phyloP scores from a whole-genome alignment of 2,329 filamentous ascomycete species.

The Pezicula neosporulosa region DNA sequence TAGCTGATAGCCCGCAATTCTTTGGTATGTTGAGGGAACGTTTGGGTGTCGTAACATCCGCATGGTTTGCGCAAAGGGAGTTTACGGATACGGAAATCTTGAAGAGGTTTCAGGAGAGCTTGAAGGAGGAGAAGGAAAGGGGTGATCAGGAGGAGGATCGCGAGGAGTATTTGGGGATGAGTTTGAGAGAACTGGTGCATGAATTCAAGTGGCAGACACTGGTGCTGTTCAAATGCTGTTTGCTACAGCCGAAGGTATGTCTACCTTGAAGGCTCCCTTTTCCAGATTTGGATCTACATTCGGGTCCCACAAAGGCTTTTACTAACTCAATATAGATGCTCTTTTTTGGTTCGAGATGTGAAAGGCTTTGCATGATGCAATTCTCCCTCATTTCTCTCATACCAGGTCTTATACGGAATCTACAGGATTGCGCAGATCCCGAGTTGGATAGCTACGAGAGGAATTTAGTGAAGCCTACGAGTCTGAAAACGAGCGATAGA shows the following conservation, averaged over 20 bases:
- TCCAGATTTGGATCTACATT: neutral
- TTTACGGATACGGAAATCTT: constrained; percentile 92
- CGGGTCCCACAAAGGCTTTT: neutral
- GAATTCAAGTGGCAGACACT: constrained; percentile 95
- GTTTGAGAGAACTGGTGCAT: constrained; percentile 84
- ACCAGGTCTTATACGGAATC: constrained; percentile 82
- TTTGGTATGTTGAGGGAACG: constrained; percentile 91
- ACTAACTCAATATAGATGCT: constrained; percentile 66
- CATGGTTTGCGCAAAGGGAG: constrained; percentile 94
- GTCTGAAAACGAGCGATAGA: constrained; percentile 86
- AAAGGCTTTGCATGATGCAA: constrained; percentile 95
- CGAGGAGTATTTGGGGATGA: constrained; percentile 86
- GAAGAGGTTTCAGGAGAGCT: constrained; percentile 83
- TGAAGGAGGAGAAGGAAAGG: constrained; percentile 63
- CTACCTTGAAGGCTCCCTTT: neutral
- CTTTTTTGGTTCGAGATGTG: constrained; percentile 96
- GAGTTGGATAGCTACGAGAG: constrained; percentile 81
- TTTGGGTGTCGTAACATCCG: constrained; percentile 83
- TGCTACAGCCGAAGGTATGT: constrained; percentile 87
- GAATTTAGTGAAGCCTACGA: constrained; percentile 72
- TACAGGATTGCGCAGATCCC: constrained; percentile 96
- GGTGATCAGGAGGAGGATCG: constrained; percentile 70
- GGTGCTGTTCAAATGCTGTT: constrained; percentile 87
- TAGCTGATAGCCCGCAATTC: constrained; percentile 84
- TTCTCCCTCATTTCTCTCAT: constrained; percentile 95